Base-by-base conservation (phyloP, 257 asterid genomes). In the Hygrophila difformis region DNA sequence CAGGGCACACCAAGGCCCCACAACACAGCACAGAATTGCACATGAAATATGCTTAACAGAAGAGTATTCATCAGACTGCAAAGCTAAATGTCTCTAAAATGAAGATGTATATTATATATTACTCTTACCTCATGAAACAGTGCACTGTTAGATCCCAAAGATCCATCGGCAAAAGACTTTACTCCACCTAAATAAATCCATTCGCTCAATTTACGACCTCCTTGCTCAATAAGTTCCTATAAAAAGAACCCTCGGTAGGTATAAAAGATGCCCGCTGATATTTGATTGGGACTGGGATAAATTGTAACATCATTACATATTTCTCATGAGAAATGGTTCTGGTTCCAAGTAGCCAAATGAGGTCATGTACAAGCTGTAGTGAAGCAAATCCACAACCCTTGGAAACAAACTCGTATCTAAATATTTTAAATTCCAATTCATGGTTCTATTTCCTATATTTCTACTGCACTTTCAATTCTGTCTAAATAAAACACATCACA, bases 151-250 rank as follows among this genome's bases (percentile, higher is more conserved):
- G 96, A 89, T 64, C 96, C 98, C 87, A 89, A 61, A 43, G 98
- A 89, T 58, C 98, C 98, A 79, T 89, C 98, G 31, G 82, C 78
- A 69, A 79, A 89, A 55, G 91, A 78, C 76, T 89, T 85, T 55
- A 89, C 48, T 31, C 98, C 98, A n/a, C 98, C 96, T 50, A 89
- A 76, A 73, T 85, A 74, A 39, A 89, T 73, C 96, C 95, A 82
- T 55, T 74, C 77, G 65, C 94, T 82, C 72, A 68, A 73, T 62
- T 59, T 71, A 47, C 59, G 91, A 52, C 88, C 92, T 50, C 57
- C 78, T 67, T 63, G 63, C 40, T 65, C 59, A 26, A 71, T 61
- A 37, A 71, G 72, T 62, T 82, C 87, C 96, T 89, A 55, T 16
- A 60, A 16, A 16, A 42, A 56, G 31, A 53, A 33, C 19, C 37